Percentiles rank a stretch among this genome's conserved stretches.
These are phyloP conservation scores for Magnolia officinalis DNA, from an alignment of 164 flowering plant species.

Conservation along the genomic window DNA sequence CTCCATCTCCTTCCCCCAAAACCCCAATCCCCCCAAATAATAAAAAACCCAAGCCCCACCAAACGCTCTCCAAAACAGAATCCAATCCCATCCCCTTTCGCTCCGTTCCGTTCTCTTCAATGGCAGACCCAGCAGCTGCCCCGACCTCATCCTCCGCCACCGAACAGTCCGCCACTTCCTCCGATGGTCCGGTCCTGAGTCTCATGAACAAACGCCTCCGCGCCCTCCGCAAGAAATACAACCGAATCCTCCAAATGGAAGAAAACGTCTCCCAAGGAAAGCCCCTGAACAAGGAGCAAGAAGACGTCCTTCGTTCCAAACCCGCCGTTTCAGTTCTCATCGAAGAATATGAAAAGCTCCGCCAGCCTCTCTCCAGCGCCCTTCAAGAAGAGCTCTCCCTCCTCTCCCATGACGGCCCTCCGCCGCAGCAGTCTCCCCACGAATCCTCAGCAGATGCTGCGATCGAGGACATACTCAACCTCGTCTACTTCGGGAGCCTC, in stretches of 20 bases:
- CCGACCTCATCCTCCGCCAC: neutral
- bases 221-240: constrained; percentile 70
- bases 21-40: neutral
- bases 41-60: neutral
- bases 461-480: constrained; percentile 62
- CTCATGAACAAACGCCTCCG: constrained; percentile 90
- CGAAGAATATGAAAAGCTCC: constrained; percentile 92
- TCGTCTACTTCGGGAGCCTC: constrained; percentile 73
- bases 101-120: neutral
- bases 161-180: neutral
- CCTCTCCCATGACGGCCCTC: constrained; percentile 17
- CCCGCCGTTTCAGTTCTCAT: constrained; percentile 50
- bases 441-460: neutral
- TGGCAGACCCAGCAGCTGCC: neutral
- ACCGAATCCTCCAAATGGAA: constrained; percentile 79
- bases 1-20: neutral
- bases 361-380: constrained; percentile 62
- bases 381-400: constrained; percentile 58
- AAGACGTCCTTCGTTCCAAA: constrained; percentile 77
- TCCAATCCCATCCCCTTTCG: neutral
- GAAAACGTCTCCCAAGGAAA: constrained; percentile 74
- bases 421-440: constrained; percentile 8
- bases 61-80: neutral
- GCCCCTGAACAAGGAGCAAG: constrained; percentile 79
- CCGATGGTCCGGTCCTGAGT: constrained; percentile 81